Evolutionary conservation across 225 moss, liverwort and hornwort genomes (phyloP).

Genomic region (Takakia lepidozioides): DNA sequence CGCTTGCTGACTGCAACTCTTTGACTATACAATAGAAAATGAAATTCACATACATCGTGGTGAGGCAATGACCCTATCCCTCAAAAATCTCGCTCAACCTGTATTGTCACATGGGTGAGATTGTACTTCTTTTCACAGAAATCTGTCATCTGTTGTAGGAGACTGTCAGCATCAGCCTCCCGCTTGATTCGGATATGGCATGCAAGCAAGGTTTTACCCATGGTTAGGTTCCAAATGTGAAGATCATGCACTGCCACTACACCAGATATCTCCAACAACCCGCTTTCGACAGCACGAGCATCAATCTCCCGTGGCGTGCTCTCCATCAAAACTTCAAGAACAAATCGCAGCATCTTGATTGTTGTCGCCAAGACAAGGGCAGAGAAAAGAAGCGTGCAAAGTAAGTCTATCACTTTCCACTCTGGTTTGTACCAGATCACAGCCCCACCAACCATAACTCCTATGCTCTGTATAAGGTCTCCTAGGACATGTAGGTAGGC

Average conservation of each 20-base stretch:
- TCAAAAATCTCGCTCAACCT: slow-evolving; percentile 30
- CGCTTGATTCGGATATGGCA: slow-evolving; percentile 37
- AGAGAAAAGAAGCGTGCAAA: slow-evolving; percentile 42
- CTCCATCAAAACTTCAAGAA: slow-evolving; percentile 53
- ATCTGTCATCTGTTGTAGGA: slow-evolving; percentile 24
- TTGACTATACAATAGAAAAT: no score
- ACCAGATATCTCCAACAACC: slow-evolving; percentile 18
- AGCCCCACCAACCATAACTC: no score
- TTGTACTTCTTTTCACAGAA: slow-evolving; percentile 36
- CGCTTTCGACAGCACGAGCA: slow-evolving; percentile 22
- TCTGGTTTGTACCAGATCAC: slow-evolving; percentile 23
- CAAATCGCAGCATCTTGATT: slow-evolving; percentile 34
- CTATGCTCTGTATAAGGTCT: no score
- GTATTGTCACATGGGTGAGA: slow-evolving; percentile 48
- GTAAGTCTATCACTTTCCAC: slow-evolving; percentile 7
- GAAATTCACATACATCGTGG: no score
- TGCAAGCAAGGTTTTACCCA: slow-evolving; percentile 44
- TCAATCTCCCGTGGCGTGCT: slow-evolving; percentile 49
- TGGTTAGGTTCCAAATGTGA: slow-evolving; percentile 50
- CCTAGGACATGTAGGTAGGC: slow-evolving; percentile 39
- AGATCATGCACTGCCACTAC: slow-evolving; percentile 48
- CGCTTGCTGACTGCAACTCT: no score
- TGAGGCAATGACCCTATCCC: no score
- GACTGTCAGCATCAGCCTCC: slow-evolving; percentile 21
- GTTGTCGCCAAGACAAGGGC: slow-evolving; percentile 33